Conservation (phyloP, 139 green algal species). For the Chlorella sp. region DNA sequence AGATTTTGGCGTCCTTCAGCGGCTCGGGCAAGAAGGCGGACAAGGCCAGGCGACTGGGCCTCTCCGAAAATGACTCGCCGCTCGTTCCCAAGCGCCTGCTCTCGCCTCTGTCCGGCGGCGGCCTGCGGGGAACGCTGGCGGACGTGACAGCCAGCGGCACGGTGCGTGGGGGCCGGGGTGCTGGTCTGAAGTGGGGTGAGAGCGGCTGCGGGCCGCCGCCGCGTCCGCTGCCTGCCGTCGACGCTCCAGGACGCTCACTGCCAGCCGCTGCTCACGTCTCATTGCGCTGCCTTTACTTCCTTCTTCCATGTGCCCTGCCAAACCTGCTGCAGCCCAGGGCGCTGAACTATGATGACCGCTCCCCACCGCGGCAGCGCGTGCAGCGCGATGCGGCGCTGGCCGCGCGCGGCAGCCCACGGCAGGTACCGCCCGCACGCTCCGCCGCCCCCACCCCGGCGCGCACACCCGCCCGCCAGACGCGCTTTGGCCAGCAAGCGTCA, state of each 20-base stretch:
- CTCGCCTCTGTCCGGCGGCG: background rate
- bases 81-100: conserved; percentile 18
- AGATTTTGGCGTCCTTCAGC: background rate
- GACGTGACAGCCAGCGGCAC: conserved; percentile 7
- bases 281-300: too few relatives aligned
- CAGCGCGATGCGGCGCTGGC: conserved; percentile 3
- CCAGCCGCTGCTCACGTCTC: too few relatives aligned
- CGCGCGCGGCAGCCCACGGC: background rate
- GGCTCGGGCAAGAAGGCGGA: background rate
- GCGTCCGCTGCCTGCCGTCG: background rate
- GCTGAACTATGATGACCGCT: conserved; percentile 15
- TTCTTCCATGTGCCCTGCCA: too few relatives aligned
- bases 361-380: background rate
- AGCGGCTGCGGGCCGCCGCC: too few relatives aligned
- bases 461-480: background rate
- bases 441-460: background rate
- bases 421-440: too few relatives aligned
- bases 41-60: background rate
- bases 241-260: too few relatives aligned
- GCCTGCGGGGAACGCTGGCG: background rate
- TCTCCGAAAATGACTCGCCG: conserved; percentile 9
- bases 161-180: background rate
- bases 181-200: too few relatives aligned
- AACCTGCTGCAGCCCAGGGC: background rate
- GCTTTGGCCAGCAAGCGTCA: background rate